Evolutionary conservation across 305 asterid genomes (phyloP), one percentile per base, ranked within the genome.

Genomic region (Solanum chacoense): DNA sequence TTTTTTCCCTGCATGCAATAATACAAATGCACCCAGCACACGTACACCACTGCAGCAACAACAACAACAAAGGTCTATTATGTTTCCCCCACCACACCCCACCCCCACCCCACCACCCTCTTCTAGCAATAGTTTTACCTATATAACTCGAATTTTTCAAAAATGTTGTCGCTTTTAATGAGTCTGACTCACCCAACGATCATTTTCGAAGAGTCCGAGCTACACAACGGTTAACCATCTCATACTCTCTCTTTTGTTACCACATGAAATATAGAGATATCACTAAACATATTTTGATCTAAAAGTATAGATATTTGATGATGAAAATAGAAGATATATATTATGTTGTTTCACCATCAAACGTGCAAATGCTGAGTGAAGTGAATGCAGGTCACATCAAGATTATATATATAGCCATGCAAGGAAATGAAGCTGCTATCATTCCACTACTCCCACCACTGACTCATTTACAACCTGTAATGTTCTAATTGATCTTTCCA

Each of bases 1-100:
- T 79, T 11, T 67, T 69, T 11, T 87, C 20, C 55, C 59, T 38
- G 88, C 95, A 91, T 93, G 93, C 91, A 90, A 93, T 93, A 91
- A 90, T 88, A 32, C 88, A 87, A 74, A 32, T 37, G 32, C 76
- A 18, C 80, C 67, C 36, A 50, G 14, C 28, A 45, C 29, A 80
- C 29, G 50, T 45, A 50, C 50, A 79, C 37, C 32, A 28, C 22
- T 59, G 69, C 69, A 55, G 24, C 67, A 55, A 1, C 67, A 88
- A 84, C 88, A 80, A 32, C 88, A 80, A 34, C 26, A 88, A 55
- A 37, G 71, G 84, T 65, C 65, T 50, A 31, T 28, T 38, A 35
- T 79, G 42, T 78, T 35, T 35, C 11, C 50, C 50, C 10, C 34
- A 5, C 72, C n/a, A n/a, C n/a, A n/a, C 73, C 67, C 4, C 75